Base-by-base conservation (phyloP, 2,329 filamentous ascomycete genomes). In the Akanthomyces dipterigenus region DNA sequence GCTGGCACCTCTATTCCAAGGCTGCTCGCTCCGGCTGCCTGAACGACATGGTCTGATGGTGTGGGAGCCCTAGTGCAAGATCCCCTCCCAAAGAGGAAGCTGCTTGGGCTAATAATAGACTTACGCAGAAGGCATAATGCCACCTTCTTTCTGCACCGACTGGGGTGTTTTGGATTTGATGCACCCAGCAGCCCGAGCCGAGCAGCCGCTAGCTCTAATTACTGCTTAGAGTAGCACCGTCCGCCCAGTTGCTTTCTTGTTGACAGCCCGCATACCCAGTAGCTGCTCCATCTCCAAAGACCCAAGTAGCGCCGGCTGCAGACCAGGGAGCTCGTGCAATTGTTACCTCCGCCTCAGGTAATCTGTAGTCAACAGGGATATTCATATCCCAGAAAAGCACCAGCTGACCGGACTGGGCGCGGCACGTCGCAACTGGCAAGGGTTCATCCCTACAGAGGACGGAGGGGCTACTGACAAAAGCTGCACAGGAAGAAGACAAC, bases 31-130 rank as follows among this genome's bases (percentile, higher is more conserved):
- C 55, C 38, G 46, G 46, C 46, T 24, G 55, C 45, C 36, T 50
- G 31, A 50, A 42, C 34, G 45, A 48, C 31, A 50, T 49, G n/a
- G 48, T 16, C 26, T 53, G 38, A 11, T 49, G 22, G 24, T 53
- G 38, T 59, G 38, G 56, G 18, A 45, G 26, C 20, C 22, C 61
- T 62, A 62, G 61, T 60, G 61, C 61, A 60, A 63, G 61, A 56
- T 60, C 56, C 24, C 49, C 45, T 54, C 56, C 51, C 34, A 60
- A 63, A 55, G 8, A 63, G 61, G 61, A 63, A 63, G 61, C 61
- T 63, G 56, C 31, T 43, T 60, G 36, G 40, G 55, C 61, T 63
- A 63, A 60, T 28, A 55, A 60, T 63, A 63, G 61, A 45, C 28
- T 31, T 24, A 22, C 14, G 22, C 55, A 48, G 20, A 14, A 34